phyloP scores from a whole-genome alignment of 2,329 filamentous ascomycete genomes.

The Canariomyces notabilis region DNA sequence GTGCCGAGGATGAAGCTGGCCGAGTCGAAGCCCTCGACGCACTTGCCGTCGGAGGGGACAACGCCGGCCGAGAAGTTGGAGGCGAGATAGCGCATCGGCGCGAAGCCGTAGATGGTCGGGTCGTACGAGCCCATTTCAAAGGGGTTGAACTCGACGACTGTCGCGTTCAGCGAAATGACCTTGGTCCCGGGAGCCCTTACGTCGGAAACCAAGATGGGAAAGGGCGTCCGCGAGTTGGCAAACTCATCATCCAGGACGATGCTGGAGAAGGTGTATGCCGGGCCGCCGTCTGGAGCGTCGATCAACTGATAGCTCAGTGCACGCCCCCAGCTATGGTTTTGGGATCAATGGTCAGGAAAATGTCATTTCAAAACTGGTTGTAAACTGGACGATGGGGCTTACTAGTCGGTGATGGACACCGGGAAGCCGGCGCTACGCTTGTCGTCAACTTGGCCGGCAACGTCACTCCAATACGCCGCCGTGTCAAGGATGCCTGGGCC shows the following conservation, averaged over 20 bases:
- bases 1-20: constrained; percentile 81
- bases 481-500: constrained; percentile 27
- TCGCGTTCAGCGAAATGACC: constrained; percentile 49
- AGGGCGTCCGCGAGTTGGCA: constrained; percentile 37
- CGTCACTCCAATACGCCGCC: constrained; percentile 52
- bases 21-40: constrained; percentile 78
- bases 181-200: constrained; percentile 40
- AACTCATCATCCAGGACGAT: constrained; percentile 42
- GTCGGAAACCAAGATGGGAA: constrained; percentile 48
- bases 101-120: constrained; percentile 54
- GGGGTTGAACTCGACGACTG: constrained; percentile 60
- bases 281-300: constrained; percentile 68
- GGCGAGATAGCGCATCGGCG: constrained; percentile 54
- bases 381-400: neutral
- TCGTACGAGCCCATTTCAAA: constrained; percentile 65
- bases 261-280: constrained; percentile 76
- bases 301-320: constrained; percentile 83
- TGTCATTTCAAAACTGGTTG: neutral
- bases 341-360: neutral
- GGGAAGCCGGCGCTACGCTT: constrained; percentile 62
- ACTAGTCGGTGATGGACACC: constrained; percentile 74
- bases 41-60: constrained; percentile 52
- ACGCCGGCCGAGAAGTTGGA: constrained; percentile 51
- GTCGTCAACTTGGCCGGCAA: constrained; percentile 51
- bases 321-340: constrained; percentile 58